Percentiles rank a stretch among this genome's conserved stretches.
Evolutionary conservation across 768 basidiomycete genomes (phyloP).

Genomic region (Pleurotus ostreatus): DNA sequence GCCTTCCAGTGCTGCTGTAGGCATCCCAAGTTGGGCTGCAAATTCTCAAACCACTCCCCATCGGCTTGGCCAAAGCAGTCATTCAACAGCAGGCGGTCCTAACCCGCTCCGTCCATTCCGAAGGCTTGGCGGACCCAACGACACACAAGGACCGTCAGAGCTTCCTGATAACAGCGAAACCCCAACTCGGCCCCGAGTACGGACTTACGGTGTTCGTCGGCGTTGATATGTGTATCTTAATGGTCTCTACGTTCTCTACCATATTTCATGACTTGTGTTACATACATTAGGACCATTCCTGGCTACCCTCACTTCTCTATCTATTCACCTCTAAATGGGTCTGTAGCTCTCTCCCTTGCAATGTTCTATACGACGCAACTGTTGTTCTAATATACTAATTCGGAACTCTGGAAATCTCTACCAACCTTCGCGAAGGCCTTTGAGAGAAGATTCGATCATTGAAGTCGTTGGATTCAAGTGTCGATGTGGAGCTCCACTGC

Average conservation of each 20-base stretch:
- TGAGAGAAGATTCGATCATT: too few relatives aligned
- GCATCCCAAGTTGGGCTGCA: not conserved
- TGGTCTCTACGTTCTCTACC: not conserved
- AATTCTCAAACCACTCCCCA: not conserved
- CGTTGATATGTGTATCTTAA: slow-evolving; percentile 28
- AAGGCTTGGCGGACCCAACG: slow-evolving; percentile 18
- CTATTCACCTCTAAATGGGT: not conserved
- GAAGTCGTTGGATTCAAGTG: too few relatives aligned
- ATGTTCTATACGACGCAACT: slow-evolving; percentile 4
- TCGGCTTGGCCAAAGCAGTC: slow-evolving; percentile 10
- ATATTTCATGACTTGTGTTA: not conserved
- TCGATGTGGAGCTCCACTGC: too few relatives aligned
- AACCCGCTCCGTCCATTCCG: slow-evolving; percentile 11
- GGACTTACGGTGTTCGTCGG: slow-evolving; percentile 38
- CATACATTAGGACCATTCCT: not conserved
- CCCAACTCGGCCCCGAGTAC: slow-evolving; percentile 57
- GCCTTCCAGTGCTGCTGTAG: not conserved
- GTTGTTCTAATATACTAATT: slow-evolving; percentile 6
- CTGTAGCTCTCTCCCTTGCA: not conserved
- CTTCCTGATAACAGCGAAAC: slow-evolving; percentile 41
- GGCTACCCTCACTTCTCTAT: not conserved
- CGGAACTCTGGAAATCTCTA: not conserved
- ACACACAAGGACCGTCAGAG: slow-evolving; percentile 27
- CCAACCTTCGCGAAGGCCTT: too few relatives aligned
- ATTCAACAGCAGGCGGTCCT: slow-evolving; percentile 11